These are phyloP conservation scores for Epichloe uncinata DNA, from an alignment of 2,329 filamentous ascomycete species.

Conservation along the genomic window DNA sequence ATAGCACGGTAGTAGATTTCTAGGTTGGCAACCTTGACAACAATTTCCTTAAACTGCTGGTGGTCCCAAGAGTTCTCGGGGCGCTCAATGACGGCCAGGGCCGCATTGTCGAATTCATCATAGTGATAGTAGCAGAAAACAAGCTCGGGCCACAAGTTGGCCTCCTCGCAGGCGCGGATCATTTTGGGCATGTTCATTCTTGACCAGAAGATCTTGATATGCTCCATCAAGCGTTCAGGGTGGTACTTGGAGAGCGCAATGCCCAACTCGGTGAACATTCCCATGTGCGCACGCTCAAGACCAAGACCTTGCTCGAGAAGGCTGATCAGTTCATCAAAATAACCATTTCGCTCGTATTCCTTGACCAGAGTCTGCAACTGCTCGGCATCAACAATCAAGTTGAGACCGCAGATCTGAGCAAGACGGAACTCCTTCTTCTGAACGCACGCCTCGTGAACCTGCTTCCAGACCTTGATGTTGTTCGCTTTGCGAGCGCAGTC, in stretches of 20 bases:
- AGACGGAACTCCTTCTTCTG: constrained; percentile 98
- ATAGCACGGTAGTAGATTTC: constrained; percentile 98
- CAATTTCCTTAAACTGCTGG: constrained; percentile 97
- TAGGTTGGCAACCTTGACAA: constrained; percentile 93
- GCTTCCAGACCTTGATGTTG: constrained; percentile 98
- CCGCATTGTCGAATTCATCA: constrained; percentile 95
- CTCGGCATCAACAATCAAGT: constrained; percentile 94
- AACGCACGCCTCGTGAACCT: constrained; percentile 93
- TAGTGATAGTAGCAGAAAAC: constrained; percentile 98
- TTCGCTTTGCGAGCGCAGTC: constrained; percentile 98
- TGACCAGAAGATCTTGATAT: constrained; percentile 96
- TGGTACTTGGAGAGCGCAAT: constrained; percentile 91
- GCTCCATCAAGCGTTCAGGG: constrained; percentile 93
- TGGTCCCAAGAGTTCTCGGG: constrained; percentile 98
- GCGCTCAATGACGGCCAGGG: constrained; percentile 94
- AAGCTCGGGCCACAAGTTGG: constrained; percentile 91
- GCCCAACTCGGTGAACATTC: constrained; percentile 88
- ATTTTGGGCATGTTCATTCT: constrained; percentile 97
- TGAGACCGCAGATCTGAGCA: constrained; percentile 96
- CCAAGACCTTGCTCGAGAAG: constrained; percentile 91
- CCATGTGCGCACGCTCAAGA: constrained; percentile 86
- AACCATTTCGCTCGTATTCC: constrained; percentile 93
- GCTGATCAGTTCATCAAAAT: constrained; percentile 95
- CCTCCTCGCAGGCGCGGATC: constrained; percentile 85
- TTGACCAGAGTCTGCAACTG: constrained; percentile 86